Evolutionary conservation across 1,284 basidiomycete genomes (phyloP), one percentile per base, ranked within the genome.

Genomic region (Tilletia indica): DNA sequence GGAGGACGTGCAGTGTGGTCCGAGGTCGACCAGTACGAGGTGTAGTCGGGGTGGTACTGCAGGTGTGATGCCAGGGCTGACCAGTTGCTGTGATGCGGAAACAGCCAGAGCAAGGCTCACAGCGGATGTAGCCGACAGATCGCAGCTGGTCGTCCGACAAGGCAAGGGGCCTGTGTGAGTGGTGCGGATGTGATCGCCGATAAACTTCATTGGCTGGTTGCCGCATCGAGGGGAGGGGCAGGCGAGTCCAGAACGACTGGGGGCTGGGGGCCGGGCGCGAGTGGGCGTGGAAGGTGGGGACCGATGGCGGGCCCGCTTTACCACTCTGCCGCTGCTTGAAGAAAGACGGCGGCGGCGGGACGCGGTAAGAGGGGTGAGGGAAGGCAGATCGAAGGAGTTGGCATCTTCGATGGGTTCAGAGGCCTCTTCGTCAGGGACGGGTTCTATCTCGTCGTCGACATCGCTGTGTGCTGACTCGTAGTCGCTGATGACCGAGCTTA

Each of bases 391-490:
- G 42, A 45, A 45, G 42, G 42, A 5, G 12, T 45, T 45, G 19
- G 51, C 25, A 19, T 19, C 51, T 31, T 19, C 19, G n/a, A 54
- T 19, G 19, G 51, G 51, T n/a, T n/a, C 51, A 19, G 51, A 54
- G 16, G 16, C 19, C 19, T n/a, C 51, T 54, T 54, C 25, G 51
- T 4, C 16, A 54, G 16, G 51, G 19, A n/a, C 51, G 19, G 19
- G 19, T n/a, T 19, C 51, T n/a, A 31, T 54, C 25, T 54, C 51
- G 51, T 54, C 51, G 16, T 31, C 16, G 25, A 31, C 25, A 19
- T 54, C 51, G 51, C 51, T 31, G 25, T 54, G 16, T n/a, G 51
- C 51, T 54, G 51, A 54, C 51, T 19, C 51, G 25, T 54, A 54
- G 16, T 54, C 51, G 16, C 51, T 31, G 51, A 54, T 54, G 51